phyloP scores from a whole-genome alignment of 352 stramenopile species.

The Phytophthora ohioensis region DNA sequence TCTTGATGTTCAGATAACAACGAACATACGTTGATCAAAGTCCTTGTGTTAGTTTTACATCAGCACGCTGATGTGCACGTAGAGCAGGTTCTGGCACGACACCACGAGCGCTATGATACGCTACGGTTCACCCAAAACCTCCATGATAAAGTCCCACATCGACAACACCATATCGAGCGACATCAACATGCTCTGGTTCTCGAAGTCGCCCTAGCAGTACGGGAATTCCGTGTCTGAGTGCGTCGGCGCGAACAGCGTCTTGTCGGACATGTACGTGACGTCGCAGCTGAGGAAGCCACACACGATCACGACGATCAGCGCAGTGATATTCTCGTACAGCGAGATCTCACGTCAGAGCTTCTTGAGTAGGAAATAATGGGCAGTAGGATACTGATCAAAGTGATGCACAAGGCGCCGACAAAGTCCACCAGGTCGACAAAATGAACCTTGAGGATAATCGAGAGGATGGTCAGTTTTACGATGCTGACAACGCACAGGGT shows the following conservation, averaged over 20 bases:
- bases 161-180: too few relatives aligned
- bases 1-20: too few relatives aligned
- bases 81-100: too few relatives aligned
- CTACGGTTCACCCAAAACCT: too few relatives aligned
- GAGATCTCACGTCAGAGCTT: conserved; percentile 31
- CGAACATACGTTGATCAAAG: too few relatives aligned
- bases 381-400: conserved; percentile 47
- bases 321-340: conserved; percentile 21
- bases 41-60: too few relatives aligned
- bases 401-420: conserved; percentile 47
- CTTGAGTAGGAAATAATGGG: conserved; percentile 48
- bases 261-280: conserved; percentile 10
- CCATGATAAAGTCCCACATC: too few relatives aligned
- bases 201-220: conserved; percentile 28
- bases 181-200: conserved; percentile 6
- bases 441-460: conserved; percentile 44
- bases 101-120: too few relatives aligned
- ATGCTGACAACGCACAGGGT: conserved; percentile 47
- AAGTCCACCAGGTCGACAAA: conserved; percentile 51
- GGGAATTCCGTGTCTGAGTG: conserved; percentile 7
- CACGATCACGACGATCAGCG: conserved; percentile 19
- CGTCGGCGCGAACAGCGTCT: too few relatives aligned
- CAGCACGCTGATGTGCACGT: too few relatives aligned
- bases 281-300: conserved; percentile 24
- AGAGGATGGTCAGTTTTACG: conserved; percentile 40